Percentiles rank a stretch among this genome's conserved stretches.
These are phyloP conservation scores for Ceratocystis alfenasii DNA, from an alignment of 2,329 filamentous ascomycete genomes.

Conservation along the genomic window DNA sequence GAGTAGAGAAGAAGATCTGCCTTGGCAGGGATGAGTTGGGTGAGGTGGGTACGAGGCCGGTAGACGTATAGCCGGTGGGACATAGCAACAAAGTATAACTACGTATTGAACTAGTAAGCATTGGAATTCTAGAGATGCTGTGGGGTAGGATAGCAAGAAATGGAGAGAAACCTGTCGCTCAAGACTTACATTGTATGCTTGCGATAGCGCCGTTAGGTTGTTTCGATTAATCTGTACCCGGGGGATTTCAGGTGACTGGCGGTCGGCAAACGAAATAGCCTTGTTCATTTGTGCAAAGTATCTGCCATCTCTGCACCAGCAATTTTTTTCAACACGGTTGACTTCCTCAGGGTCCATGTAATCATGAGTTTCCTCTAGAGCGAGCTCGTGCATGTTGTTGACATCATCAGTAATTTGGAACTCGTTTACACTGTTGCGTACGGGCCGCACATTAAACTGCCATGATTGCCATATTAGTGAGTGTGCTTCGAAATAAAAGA, in stretches of 20 bases:
- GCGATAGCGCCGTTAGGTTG: slow-evolving; percentile 48
- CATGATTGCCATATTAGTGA: background rate
- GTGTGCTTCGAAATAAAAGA: background rate
- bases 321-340: background rate
- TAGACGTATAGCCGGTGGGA: slow-evolving; percentile 46
- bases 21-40: slow-evolving; percentile 37
- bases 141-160: background rate
- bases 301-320: background rate
- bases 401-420: background rate
- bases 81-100: slow-evolving; percentile 52
- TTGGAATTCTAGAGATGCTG: background rate
- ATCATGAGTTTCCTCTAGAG: background rate
- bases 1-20: slow-evolving; percentile 42
- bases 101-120: background rate
- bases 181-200: slow-evolving; percentile 40
- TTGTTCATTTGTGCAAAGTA: background rate
- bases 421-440: background rate
- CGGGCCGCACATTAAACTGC: background rate
- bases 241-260: slow-evolving; percentile 12
- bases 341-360: too few relatives aligned
- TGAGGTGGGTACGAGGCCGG: slow-evolving; percentile 35
- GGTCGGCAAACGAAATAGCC: background rate
- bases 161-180: background rate
- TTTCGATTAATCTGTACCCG: slow-evolving; percentile 35
- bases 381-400: background rate